Evolutionary conservation across 495 filamentous ascomycete genomes (phyloP).

Genomic region (Aspergillus nanangensis): DNA sequence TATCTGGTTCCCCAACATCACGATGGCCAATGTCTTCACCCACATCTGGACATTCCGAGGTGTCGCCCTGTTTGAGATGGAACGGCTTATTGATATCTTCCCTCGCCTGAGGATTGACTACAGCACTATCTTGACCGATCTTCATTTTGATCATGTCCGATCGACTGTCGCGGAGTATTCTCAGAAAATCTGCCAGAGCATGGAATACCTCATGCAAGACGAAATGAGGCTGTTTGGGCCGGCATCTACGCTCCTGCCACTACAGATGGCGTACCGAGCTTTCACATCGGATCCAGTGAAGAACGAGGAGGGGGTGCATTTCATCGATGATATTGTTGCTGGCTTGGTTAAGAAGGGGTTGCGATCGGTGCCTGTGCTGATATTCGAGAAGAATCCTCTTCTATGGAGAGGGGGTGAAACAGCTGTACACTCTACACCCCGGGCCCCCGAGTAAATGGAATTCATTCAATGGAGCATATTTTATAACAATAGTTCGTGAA

Average conservation of each 20-base stretch:
- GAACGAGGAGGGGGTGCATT: no score
- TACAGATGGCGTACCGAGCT: slow-evolving; percentile 5
- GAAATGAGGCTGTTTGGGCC: slow-evolving; percentile 39
- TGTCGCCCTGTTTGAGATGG: slow-evolving; percentile 26
- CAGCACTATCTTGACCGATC: not conserved
- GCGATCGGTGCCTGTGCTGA: not conserved
- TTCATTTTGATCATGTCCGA: not conserved
- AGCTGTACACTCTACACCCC: no score
- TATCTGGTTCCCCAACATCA: slow-evolving; percentile 29
- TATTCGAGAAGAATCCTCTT: not conserved
- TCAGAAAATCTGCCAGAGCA: slow-evolving; percentile 26
- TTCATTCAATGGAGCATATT: no score
- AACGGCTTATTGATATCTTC: slow-evolving; percentile 4
- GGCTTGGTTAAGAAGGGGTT: not conserved
- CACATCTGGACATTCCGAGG: slow-evolving; percentile 33
- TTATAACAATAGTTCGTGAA: no score
- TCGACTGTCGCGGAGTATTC: not conserved
- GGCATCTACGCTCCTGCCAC: slow-evolving; percentile 27
- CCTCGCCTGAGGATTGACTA: not conserved
- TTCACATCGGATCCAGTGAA: no score
- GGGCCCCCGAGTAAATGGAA: no score
- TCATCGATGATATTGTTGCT: not conserved
- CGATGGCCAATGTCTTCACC: slow-evolving; percentile 28
- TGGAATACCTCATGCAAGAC: slow-evolving; percentile 34
- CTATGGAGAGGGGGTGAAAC: not conserved